Conservation (phyloP, 75 land plant genomes). For the Pinus taeda region DNA sequence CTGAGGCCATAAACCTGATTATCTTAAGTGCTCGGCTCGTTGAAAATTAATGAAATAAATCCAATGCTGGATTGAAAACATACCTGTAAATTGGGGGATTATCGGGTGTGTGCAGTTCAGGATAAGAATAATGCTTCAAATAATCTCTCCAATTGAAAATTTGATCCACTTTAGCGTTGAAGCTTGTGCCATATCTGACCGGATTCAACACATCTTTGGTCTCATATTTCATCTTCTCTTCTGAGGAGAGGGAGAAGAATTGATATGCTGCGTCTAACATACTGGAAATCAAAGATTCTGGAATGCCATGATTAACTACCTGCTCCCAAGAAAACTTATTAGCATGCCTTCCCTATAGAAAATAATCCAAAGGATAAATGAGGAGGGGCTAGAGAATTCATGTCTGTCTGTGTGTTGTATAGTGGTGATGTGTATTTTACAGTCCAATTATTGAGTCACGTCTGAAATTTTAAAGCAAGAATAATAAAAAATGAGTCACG, state of each 20-base stretch:
- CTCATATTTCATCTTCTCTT: conserved; percentile 22
- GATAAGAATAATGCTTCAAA: conserved; percentile 76
- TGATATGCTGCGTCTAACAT: conserved; percentile 39
- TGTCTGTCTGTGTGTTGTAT: too few species aligned
- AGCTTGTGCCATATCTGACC: conserved; percentile 56
- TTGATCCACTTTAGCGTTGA: conserved; percentile 25
- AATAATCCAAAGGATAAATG: too few species aligned
- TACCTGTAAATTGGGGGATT: conserved; percentile 54
- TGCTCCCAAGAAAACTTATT: too few species aligned
- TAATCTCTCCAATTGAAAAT: conserved; percentile 80
- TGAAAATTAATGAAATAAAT: neutral
- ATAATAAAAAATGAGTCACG: too few species aligned
- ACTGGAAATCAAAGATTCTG: conserved; percentile 16
- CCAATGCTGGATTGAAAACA: neutral
- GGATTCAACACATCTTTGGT: conserved; percentile 64
- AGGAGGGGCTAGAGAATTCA: too few species aligned
- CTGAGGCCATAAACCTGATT: conserved; percentile 16
- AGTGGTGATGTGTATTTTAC: too few species aligned
- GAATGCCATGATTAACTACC: conserved; percentile 28
- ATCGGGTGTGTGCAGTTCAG: conserved; percentile 48
- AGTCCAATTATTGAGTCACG: too few species aligned
- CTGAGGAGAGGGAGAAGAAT: conserved; percentile 43
- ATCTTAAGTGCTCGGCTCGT: neutral
- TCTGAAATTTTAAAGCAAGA: too few species aligned
- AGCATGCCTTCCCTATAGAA: too few species aligned